Percentiles rank a stretch among this genome's conserved stretches.
Evolutionary conservation across 2,329 filamentous ascomycete genomes (phyloP).

Genomic region (Epicoccum nigrum): DNA sequence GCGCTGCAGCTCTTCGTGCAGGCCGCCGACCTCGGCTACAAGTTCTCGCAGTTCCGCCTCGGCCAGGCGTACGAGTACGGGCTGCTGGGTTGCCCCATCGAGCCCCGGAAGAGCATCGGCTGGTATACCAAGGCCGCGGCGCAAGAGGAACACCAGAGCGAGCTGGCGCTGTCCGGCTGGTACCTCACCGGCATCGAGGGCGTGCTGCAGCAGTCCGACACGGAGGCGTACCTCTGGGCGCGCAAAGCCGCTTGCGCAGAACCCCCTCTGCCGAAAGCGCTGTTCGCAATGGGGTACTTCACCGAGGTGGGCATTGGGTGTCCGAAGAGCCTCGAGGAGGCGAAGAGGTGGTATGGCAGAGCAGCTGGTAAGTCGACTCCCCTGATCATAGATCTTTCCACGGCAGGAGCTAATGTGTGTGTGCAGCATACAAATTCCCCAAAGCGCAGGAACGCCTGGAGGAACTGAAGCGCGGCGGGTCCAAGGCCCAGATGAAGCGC

Average conservation of each 20-base stretch:
- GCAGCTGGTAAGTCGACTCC: constrained; percentile 79
- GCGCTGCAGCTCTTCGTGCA: constrained; percentile 82
- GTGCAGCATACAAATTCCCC: constrained; percentile 87
- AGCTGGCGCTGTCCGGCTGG: constrained; percentile 68
- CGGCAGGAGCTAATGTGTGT: constrained; percentile 17
- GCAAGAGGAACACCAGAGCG: constrained; percentile 92
- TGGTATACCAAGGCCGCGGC: constrained; percentile 93
- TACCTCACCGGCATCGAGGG: constrained; percentile 91
- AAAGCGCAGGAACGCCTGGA: constrained; percentile 93
- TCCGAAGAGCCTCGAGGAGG: constrained; percentile 85
- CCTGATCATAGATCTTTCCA: background rate
- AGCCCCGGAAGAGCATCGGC: constrained; percentile 82
- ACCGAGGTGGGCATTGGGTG: constrained; percentile 94
- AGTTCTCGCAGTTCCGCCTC: constrained; percentile 89
- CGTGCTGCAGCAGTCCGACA: constrained; percentile 88
- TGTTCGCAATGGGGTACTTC: constrained; percentile 98
- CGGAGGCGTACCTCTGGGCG: constrained; percentile 96
- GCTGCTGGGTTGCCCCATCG: constrained; percentile 78
- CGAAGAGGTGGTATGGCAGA: constrained; percentile 97
- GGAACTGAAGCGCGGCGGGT: constrained; percentile 82
- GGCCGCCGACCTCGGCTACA: constrained; percentile 88
- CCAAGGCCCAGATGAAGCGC: constrained; percentile 72
- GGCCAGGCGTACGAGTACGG: constrained; percentile 92
- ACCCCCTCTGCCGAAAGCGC: constrained; percentile 77
- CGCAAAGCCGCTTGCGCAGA: constrained; percentile 89